Evolutionary conservation across 2,329 filamentous ascomycete genomes (phyloP), one percentile per base, ranked within the genome.

Genomic region (Calonectria honghensis): DNA sequence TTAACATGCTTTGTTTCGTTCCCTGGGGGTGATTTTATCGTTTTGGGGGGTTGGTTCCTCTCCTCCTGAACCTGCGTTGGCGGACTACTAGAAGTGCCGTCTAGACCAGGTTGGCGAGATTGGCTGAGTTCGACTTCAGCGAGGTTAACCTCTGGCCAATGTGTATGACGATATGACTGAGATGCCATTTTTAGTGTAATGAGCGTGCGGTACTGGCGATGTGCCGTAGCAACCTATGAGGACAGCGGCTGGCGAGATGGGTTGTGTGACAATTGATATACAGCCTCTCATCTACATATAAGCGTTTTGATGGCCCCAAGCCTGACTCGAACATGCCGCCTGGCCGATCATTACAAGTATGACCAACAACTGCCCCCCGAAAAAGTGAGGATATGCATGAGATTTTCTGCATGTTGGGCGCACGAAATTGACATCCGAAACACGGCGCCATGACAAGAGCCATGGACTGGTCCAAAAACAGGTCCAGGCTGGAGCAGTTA

Each of bases 321-420:
- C 50, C 14, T 14, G 13, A 7, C 50, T 16, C 24, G 14, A 52
- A 52, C 24, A 29, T 29, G 32, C 31, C 32, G 20, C n/a, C 20
- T 9, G 13, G 4, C 54, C 31, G 13, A 41, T 13, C n/a, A 39
- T 39, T 5, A 29, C 27, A 57, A 57, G 20, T 35, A 35, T 13
- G 18, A 14, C 57, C 32, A 27, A 6, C 13, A 10, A 20, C 11
- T 5, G 7, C 2, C n/a, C 5, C 5, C 1, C 11, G 3, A 29
- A 16, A 18, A 29, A 31, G n/a, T 11, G 24, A n/a, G 35, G 57
- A 41, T 29, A 24, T 27, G 20, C 32, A 37, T 37, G n/a, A 13
- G 6, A 13, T 18, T 41, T 63, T 41, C 35, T 63, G 57, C 57
- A 41, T 63, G 57, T 63, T 63, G 57, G 57, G 18, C 6, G 35